Conservation (phyloP, 2,329 filamentous ascomycete genomes). For the Phyllosticta citriasiana region DNA sequence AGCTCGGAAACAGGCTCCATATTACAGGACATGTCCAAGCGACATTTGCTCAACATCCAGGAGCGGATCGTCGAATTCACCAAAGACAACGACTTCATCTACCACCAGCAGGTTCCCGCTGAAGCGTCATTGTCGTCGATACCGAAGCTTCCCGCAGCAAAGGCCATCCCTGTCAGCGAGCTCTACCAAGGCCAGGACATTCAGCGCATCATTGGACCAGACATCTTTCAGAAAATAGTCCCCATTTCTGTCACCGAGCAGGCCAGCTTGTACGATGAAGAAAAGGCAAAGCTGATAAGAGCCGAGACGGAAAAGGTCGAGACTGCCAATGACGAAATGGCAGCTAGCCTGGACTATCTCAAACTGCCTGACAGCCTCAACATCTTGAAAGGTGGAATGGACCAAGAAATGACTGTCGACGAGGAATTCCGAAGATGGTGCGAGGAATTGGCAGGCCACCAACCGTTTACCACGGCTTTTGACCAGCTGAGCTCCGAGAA, state of each 20-base stretch:
- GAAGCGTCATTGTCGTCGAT: conserved; percentile 75
- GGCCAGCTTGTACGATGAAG: conserved; percentile 93
- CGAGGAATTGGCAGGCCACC: conserved; percentile 78
- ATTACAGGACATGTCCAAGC: conserved; percentile 72
- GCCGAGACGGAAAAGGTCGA: conserved; percentile 92
- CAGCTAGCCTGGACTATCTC: conserved; percentile 84
- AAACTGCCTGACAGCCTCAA: conserved; percentile 82
- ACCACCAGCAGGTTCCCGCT: conserved; percentile 82
- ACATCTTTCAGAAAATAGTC: conserved; percentile 94
- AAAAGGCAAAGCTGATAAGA: conserved; percentile 90
- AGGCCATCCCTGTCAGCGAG: conserved; percentile 93
- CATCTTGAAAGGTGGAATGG: conserved; percentile 83
- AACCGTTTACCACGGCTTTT: conserved; percentile 68
- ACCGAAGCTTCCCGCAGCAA: conserved; percentile 85
- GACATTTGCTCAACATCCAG: conserved; percentile 70
- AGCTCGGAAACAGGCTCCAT: conserved; percentile 65
- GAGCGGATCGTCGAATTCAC: conserved; percentile 65
- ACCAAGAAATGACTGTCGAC: conserved; percentile 79
- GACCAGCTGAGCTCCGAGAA: conserved; percentile 71
- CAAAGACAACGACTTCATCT: conserved; percentile 98
- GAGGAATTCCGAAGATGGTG: conserved; percentile 93
- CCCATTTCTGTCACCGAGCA: conserved; percentile 94
- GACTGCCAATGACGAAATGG: conserved; percentile 89
- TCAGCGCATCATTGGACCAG: conserved; percentile 88
- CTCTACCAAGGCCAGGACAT: conserved; percentile 96